Evolutionary conservation across 2,329 filamentous ascomycete species (phyloP).

Genomic region (Ascosphaera acerosa): DNA sequence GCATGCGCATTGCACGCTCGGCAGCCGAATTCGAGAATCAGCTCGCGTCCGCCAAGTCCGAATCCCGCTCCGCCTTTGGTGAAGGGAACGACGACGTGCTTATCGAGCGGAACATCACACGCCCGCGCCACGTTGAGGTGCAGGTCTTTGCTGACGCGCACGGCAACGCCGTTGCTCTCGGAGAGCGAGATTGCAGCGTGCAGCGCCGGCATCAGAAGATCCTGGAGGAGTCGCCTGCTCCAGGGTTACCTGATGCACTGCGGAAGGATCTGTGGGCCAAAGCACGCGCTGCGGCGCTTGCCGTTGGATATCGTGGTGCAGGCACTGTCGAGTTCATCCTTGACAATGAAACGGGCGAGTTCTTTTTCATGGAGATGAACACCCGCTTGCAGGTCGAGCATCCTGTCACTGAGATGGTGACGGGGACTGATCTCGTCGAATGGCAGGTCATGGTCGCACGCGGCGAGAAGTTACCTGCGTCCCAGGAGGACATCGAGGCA

Average conservation of each 20-base stretch:
- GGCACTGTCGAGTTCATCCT: conserved; percentile 46
- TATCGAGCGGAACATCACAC: conserved; percentile 43
- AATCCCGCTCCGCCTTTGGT: conserved; percentile 37
- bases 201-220: conserved; percentile 42
- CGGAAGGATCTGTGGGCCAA: conserved; percentile 41
- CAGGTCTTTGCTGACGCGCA: conserved; percentile 41
- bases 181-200: conserved; percentile 40
- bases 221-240: conserved; percentile 38
- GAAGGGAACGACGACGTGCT: conserved; percentile 33
- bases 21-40: conserved; percentile 34
- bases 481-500: conserved; percentile 37
- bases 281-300: conserved; percentile 34
- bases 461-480: conserved; percentile 39
- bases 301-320: conserved; percentile 38
- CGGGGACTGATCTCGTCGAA: conserved; percentile 56
- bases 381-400: conserved; percentile 88
- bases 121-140: conserved; percentile 39
- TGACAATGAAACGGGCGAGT: conserved; percentile 38
- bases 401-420: conserved; percentile 67
- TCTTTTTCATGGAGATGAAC: conserved; percentile 51
- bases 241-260: conserved; percentile 31
- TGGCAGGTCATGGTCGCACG: conserved; percentile 85
- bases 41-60: conserved; percentile 36
- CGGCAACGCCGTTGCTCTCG: conserved; percentile 37
- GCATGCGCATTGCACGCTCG: conserved; percentile 36